Conservation (phyloP, 345 rosid species). For the Erysimum cheiranthoides region DNA sequence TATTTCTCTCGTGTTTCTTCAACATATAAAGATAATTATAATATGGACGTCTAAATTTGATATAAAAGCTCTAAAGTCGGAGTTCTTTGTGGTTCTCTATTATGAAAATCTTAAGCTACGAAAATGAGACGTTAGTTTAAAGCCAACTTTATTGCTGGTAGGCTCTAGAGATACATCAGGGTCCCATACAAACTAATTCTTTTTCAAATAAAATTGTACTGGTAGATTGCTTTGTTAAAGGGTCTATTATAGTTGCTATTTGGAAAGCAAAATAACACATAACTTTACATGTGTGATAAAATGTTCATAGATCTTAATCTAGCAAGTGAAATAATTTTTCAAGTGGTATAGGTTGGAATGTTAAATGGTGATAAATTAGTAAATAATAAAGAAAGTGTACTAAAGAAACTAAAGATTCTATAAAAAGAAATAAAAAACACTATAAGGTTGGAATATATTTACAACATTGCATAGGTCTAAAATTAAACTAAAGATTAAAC, state of each 20-base stretch:
- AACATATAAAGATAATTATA: slow-evolving; percentile 3
- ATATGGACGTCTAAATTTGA: neutral
- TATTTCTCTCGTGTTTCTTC: neutral
- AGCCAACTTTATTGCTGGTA: neutral
- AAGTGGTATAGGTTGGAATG: neutral
- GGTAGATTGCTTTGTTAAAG: neutral
- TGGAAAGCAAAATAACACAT: slow-evolving; percentile 4
- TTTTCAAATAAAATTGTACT: neutral
- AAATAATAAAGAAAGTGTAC: neutral
- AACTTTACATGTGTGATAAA: neutral
- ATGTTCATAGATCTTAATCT: neutral
- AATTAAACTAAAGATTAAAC: neutral
- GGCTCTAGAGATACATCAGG: neutral
- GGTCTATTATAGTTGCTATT: neutral
- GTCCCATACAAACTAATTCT: neutral
- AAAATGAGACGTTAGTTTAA: too few relatives aligned
- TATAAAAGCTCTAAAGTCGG: neutral
- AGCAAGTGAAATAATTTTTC: neutral
- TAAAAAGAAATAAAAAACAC: neutral
- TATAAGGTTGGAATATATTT: neutral
- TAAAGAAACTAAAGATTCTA: neutral
- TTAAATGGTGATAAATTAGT: neutral
- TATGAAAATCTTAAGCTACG: neutral
- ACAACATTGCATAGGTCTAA: neutral
- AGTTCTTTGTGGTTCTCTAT: neutral